Evolutionary conservation across 2,329 filamentous ascomycete species (phyloP), one percentile per base, ranked within the genome.

Genomic region (Trichoderma breve): DNA sequence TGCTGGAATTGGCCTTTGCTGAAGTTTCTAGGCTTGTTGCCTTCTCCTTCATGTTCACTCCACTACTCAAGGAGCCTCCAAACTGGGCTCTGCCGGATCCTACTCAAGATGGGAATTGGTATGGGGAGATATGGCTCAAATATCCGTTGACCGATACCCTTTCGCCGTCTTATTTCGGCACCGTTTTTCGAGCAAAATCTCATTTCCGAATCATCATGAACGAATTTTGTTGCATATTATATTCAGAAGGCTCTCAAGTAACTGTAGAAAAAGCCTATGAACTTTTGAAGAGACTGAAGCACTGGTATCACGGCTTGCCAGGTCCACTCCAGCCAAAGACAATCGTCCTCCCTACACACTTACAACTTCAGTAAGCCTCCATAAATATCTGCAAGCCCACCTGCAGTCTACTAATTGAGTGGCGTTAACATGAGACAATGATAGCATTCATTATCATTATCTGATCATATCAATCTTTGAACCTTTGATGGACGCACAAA

Each of bases 111-210:
- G 7, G 32, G 14, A 14, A 26, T 3, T 71, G 62, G 47, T 71
- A 71, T 47, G 70, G 70, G 4, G 70, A 71, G 24, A 21, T 67
- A 7, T 71, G 61, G 62, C 36, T 71, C 32, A 66, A 57, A 14
- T 71, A 71, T 18, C 70, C 70, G 1, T 24, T 58, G 26, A 51
- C 24, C 14, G 6, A 24, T 12, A 43, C 12, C 15, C 61, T 58
- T 21, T 24, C 32, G 7, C 62, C 70, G 6, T 53, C 47, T n/a
- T 24, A 58, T 5, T 67, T 71, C 1, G 70, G 62, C n/a, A 18
- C 9, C 5, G 8, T 67, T 6, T 71, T 57, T 3, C 32, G 24
- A n/a, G 14, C 32, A 2, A 67, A 57, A 26, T 67, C 30, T 7
- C 15, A 30, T 5, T 67, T 67, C 0, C 47, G 64, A 14, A 15